Conservation (phyloP, 805 yeast species). For the Saturnispora sekii region DNA sequence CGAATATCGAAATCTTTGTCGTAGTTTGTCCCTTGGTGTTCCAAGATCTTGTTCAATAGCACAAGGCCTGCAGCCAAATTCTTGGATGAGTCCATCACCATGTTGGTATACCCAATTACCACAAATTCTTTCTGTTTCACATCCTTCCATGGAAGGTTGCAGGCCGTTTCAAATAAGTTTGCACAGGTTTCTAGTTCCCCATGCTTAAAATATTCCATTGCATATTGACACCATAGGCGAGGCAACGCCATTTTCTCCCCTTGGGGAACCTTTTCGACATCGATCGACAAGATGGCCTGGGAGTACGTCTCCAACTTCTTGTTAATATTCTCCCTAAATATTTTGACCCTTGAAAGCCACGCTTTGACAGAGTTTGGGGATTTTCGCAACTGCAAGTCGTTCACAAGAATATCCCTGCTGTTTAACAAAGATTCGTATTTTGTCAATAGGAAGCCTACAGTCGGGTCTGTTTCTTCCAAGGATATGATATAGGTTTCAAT, state of each 20-base stretch:
- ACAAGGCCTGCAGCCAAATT: neutral
- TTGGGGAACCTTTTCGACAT: slow-evolving; percentile 43
- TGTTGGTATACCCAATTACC: slow-evolving; percentile 70
- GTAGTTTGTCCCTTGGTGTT: slow-evolving; percentile 31
- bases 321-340: slow-evolving; percentile 31
- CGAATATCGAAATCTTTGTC: slow-evolving; percentile 52
- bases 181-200: slow-evolving; percentile 52
- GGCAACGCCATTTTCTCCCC: slow-evolving; percentile 32
- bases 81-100: slow-evolving; percentile 37
- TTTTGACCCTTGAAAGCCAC: slow-evolving; percentile 57
- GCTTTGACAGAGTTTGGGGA: slow-evolving; percentile 49
- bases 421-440: slow-evolving; percentile 46
- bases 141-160: slow-evolving; percentile 57
- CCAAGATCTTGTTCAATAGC: slow-evolving; percentile 10
- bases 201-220: slow-evolving; percentile 48
- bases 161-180: slow-evolving; percentile 51
- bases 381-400: slow-evolving; percentile 57
- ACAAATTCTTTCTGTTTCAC: slow-evolving; percentile 57
- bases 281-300: slow-evolving; percentile 54
- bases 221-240: slow-evolving; percentile 62
- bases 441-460: slow-evolving; percentile 27
- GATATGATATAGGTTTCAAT: slow-evolving; percentile 31
- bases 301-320: slow-evolving; percentile 49
- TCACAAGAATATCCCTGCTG: slow-evolving; percentile 47
- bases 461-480: neutral